phyloP scores from a whole-genome alignment of 305 asterid genomes.

The Fraxinus latifolia region DNA sequence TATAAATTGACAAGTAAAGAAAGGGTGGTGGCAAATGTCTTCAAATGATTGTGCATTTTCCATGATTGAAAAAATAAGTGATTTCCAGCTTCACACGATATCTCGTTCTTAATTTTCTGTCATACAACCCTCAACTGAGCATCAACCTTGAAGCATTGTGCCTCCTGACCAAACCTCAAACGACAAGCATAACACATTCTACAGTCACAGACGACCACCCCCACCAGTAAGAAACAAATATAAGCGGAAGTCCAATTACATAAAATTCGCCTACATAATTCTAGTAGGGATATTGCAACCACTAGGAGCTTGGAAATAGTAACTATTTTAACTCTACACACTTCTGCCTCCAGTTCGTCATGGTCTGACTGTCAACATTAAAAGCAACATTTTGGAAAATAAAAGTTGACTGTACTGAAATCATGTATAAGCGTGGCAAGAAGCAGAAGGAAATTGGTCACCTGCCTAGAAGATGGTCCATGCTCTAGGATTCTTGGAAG shows the following conservation, averaged over 20 bases:
- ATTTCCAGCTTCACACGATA: not conserved
- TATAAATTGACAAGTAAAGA: not conserved
- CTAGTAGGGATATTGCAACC: not conserved
- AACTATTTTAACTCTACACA: not conserved
- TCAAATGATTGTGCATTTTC: not conserved
- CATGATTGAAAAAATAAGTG: not conserved
- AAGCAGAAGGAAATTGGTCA: not conserved
- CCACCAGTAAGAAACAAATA: not conserved
- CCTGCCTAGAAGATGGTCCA: not conserved
- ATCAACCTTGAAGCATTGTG: not conserved
- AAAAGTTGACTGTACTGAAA: not conserved
- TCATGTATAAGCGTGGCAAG: not conserved
- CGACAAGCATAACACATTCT: not conserved
- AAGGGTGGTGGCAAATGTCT: not conserved
- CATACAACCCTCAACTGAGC: not conserved
- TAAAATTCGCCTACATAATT: not conserved
- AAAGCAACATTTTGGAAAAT: not conserved
- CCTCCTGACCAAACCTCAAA: not conserved
- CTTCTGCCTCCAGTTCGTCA: not conserved
- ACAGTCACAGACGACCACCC: not conserved
- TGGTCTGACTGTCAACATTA: not conserved
- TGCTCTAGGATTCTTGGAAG: not conserved
- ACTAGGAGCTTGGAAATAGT: not conserved
- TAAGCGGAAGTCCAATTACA: not conserved
- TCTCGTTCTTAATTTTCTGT: not conserved